phyloP scores from a whole-genome alignment of 1,284 basidiomycete species.

The Ustilago cynodontis region DNA sequence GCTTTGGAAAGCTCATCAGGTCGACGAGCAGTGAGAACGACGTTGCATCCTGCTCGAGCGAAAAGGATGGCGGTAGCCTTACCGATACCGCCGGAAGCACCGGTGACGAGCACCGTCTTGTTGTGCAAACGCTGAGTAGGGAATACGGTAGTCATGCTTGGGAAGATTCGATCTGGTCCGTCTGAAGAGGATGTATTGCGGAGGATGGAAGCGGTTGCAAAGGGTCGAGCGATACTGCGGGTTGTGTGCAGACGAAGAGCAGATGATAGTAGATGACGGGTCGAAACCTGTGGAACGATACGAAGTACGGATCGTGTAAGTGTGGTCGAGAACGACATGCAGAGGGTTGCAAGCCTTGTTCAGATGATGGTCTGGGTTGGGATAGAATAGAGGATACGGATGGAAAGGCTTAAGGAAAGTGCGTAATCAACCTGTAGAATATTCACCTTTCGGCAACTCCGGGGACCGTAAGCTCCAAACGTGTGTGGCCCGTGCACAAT shows the following conservation, averaged over 20 bases:
- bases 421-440: slow-evolving; percentile 6
- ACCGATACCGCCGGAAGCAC: slow-evolving; percentile 85
- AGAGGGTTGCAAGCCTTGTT: not conserved
- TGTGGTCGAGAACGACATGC: slow-evolving; percentile 33
- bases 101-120: slow-evolving; percentile 88
- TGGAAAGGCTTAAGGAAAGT: not conserved
- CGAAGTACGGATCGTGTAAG: slow-evolving; percentile 25
- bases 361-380: not conserved
- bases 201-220: slow-evolving; percentile 3
- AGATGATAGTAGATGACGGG: slow-evolving; percentile 1
- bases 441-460: not conserved
- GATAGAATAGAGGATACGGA: not conserved
- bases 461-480: not conserved
- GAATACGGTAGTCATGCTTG: slow-evolving; percentile 55
- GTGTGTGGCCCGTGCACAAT: slow-evolving; percentile 14
- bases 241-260: not conserved
- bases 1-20: slow-evolving; percentile 68
- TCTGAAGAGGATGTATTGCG: not conserved
- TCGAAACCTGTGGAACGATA: slow-evolving; percentile 12
- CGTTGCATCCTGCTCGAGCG: slow-evolving; percentile 70
- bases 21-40: slow-evolving; percentile 71
- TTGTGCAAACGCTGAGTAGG: slow-evolving; percentile 74
- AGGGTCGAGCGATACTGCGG: slow-evolving; percentile 6
- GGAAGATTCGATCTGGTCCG: slow-evolving; percentile 38
- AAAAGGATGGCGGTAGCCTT: slow-evolving; percentile 59